These are phyloP conservation scores for Microbotryum saponariae DNA, from an alignment of 1,284 basidiomycete genomes.

Conservation along the genomic window DNA sequence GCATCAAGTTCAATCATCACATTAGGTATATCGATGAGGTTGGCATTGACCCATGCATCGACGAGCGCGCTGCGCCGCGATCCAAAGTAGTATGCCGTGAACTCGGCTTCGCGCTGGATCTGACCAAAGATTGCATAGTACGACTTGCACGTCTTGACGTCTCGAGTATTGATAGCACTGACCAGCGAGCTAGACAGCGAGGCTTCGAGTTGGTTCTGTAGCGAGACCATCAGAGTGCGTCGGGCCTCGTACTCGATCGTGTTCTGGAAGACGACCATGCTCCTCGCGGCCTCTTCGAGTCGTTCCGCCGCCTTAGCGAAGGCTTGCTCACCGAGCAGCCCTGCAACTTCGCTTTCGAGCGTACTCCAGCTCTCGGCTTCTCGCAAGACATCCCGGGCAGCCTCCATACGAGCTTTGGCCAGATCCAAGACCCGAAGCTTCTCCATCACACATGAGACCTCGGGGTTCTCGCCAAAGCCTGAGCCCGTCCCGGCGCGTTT, in stretches of 20 bases:
- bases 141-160: constrained; percentile 61
- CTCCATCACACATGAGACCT: constrained; percentile 54
- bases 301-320: constrained; percentile 80
- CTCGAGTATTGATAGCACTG: constrained; percentile 66
- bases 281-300: constrained; percentile 72
- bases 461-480: constrained; percentile 42
- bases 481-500: constrained; percentile 27
- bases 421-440: constrained; percentile 68
- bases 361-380: constrained; percentile 93
- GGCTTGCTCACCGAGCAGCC: constrained; percentile 58
- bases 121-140: constrained; percentile 79
- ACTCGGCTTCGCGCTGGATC: constrained; percentile 83
- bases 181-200: constrained; percentile 76
- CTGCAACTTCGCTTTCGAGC: constrained; percentile 79
- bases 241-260: constrained; percentile 76
- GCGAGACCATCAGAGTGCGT: constrained; percentile 69
- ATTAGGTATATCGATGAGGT: constrained; percentile 23
- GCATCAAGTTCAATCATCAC: constrained; percentile 30
- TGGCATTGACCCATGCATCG: constrained; percentile 54
- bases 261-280: constrained; percentile 83
- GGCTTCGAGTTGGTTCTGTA: constrained; percentile 89
- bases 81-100: constrained; percentile 85
- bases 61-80: constrained; percentile 60
- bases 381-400: constrained; percentile 69
- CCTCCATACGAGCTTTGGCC: constrained; percentile 75